These are phyloP conservation scores for Pseudocercospora pini-densiflorae DNA, from an alignment of 2,329 filamentous ascomycete genomes.

Conservation along the genomic window DNA sequence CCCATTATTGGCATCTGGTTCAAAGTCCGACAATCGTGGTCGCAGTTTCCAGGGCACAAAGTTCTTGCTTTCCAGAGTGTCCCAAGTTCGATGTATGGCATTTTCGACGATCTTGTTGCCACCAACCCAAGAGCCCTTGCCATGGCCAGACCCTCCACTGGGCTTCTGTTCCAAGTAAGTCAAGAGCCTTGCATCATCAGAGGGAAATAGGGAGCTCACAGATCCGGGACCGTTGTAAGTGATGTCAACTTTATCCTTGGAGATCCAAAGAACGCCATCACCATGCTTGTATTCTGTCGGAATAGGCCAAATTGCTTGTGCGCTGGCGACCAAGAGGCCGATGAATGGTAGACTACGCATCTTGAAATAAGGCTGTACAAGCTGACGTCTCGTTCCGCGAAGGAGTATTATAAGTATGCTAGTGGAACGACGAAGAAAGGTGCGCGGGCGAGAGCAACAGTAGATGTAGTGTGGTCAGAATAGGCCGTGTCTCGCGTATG, in stretches of 20 bases:
- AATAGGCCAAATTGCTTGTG: slow-evolving; percentile 50
- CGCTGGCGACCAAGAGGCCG: slow-evolving; percentile 28
- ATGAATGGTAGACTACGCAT: slow-evolving; percentile 21
- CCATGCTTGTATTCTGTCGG: slow-evolving; percentile 46
- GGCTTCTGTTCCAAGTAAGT: slow-evolving; percentile 22
- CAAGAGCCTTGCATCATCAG: slow-evolving; percentile 16
- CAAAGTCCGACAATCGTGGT: slow-evolving; percentile 65
- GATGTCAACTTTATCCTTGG: slow-evolving; percentile 43
- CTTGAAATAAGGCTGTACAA: neutral
- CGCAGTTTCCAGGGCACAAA: slow-evolving; percentile 82
- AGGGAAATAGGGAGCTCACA: slow-evolving; percentile 25
- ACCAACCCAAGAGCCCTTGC: neutral
- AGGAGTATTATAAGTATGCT: neutral
- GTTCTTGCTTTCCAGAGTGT: slow-evolving; percentile 68
- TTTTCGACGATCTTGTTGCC: slow-evolving; percentile 48
- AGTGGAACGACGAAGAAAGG: neutral
- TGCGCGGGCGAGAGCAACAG: neutral
- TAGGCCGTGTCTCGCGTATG: neutral
- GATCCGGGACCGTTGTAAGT: slow-evolving; percentile 35
- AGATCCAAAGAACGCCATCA: slow-evolving; percentile 47
- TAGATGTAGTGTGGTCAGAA: neutral
- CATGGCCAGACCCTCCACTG: neutral
- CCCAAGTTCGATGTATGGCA: slow-evolving; percentile 60
- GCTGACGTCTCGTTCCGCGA: slow-evolving; percentile 4
- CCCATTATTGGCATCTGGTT: slow-evolving; percentile 56